Conservation (phyloP, 345 rosid genomes). For the Syzygium aromaticum region DNA sequence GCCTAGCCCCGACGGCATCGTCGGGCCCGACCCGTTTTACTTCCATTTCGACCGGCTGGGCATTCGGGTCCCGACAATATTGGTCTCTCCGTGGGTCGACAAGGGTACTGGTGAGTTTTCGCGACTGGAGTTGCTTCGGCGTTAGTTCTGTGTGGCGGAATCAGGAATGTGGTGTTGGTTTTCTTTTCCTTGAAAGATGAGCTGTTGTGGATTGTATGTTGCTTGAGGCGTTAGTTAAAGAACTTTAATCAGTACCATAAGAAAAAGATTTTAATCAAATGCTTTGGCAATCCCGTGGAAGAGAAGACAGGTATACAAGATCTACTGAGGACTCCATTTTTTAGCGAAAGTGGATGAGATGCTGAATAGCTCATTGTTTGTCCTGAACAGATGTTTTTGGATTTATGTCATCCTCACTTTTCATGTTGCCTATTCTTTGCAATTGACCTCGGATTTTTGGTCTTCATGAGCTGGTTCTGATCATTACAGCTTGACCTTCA, state of each 20-base stretch:
- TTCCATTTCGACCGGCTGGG: slow-evolving; percentile 89
- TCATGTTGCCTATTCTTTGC: background rate
- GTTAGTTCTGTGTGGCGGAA: background rate
- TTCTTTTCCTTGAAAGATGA: background rate
- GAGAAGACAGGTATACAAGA: background rate
- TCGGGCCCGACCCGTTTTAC: slow-evolving; percentile 86
- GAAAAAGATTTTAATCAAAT: background rate
- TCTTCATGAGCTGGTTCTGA: background rate
- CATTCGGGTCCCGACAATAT: slow-evolving; percentile 77
- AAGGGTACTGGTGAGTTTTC: slow-evolving; percentile 71
- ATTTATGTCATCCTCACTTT: background rate
- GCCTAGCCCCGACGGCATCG: slow-evolving; percentile 88
- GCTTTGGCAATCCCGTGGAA: background rate
- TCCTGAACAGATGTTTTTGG: background rate
- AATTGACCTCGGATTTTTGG: background rate
- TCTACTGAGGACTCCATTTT: background rate
- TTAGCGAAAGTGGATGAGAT: background rate
- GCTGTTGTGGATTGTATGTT: background rate
- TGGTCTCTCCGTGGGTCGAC: slow-evolving; percentile 93
- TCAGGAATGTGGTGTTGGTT: background rate
- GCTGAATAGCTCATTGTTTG: background rate
- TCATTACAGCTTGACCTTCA: background rate
- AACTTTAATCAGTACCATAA: background rate
- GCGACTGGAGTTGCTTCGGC: background rate
- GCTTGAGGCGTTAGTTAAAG: background rate